Evolutionary conservation across 805 yeast species (phyloP).

Genomic region (Yamadazyma olivae): DNA sequence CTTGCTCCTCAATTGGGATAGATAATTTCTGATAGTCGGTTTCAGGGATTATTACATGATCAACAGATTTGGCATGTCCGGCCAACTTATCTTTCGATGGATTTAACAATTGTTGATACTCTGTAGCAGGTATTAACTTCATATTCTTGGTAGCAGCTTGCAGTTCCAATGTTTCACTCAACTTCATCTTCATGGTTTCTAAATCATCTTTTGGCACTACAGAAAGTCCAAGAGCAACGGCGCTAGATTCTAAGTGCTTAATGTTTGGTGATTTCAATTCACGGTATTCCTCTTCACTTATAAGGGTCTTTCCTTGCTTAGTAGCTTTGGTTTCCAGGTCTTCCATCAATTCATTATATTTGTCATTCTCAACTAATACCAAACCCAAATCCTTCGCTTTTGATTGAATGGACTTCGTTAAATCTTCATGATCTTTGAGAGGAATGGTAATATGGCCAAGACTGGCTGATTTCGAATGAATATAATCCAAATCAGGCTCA

Average conservation of each 20-base stretch:
- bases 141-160: conserved; percentile 23
- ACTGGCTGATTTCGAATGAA: conserved; percentile 2
- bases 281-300: conserved; percentile 1
- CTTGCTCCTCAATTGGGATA: conserved; percentile 14
- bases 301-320: background rate
- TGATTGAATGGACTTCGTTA: conserved; percentile 19
- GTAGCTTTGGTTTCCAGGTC: conserved; percentile 23
- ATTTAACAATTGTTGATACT: conserved; percentile 6
- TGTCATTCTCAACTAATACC: background rate
- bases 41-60: conserved; percentile 11
- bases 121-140: conserved; percentile 19
- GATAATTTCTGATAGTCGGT: conserved; percentile 10
- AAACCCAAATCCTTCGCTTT: background rate
- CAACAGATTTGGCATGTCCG: conserved; percentile 13
- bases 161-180: conserved; percentile 8
- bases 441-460: conserved; percentile 8
- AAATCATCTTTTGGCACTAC: conserved; percentile 6
- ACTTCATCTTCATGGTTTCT: conserved; percentile 4
- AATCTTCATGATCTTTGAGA: conserved; percentile 13
- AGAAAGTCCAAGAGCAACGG: background rate
- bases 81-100: conserved; percentile 13
- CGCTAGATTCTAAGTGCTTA: background rate
- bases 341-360: conserved; percentile 13
- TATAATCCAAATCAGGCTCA: conserved; percentile 2
- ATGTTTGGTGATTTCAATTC: conserved; percentile 2